phyloP scores from a whole-genome alignment of 805 yeast genomes.

The Candida ipomoeae region DNA sequence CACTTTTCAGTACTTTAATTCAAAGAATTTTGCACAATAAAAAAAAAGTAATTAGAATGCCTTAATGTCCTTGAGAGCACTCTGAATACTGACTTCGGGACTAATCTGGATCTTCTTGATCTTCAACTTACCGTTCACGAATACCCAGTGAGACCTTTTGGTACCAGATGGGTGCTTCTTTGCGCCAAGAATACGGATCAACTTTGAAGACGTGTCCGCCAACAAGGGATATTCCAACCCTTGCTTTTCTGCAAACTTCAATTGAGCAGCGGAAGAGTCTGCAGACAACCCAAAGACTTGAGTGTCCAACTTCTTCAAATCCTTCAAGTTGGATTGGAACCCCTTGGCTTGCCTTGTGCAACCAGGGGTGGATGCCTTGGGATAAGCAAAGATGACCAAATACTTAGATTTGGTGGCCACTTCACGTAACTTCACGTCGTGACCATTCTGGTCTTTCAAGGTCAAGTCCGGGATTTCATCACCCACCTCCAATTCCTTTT shows the following conservation, averaged over 20 bases:
- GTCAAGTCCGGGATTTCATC: slow-evolving; percentile 63
- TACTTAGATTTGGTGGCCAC: slow-evolving; percentile 31
- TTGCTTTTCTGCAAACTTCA: slow-evolving; percentile 69
- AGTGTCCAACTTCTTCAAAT: slow-evolving; percentile 47
- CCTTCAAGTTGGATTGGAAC: slow-evolving; percentile 61
- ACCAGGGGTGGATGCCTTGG: slow-evolving; percentile 92
- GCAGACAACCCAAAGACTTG: slow-evolving; percentile 78
- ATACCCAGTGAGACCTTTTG: slow-evolving; percentile 88
- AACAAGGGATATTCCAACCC: slow-evolving; percentile 68
- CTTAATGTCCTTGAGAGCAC: slow-evolving; percentile 48
- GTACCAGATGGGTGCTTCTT: slow-evolving; percentile 74
- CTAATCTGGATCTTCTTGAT: slow-evolving; percentile 51
- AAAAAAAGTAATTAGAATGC: background rate
- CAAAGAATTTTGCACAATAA: background rate
- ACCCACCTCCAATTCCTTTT: slow-evolving; percentile 44
- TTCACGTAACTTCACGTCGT: slow-evolving; percentile 36
- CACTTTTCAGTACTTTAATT: background rate
- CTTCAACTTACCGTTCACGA: slow-evolving; percentile 68
- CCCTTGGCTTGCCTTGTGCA: slow-evolving; percentile 95
- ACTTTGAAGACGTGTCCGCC: slow-evolving; percentile 66
- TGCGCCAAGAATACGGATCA: slow-evolving; percentile 77
- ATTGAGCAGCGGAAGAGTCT: slow-evolving; percentile 76
- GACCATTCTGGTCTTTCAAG: slow-evolving; percentile 66
- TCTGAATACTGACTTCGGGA: slow-evolving; percentile 48
- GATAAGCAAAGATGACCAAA: slow-evolving; percentile 61